These are phyloP conservation scores for Trametes versicolor DNA, from an alignment of 1,284 basidiomycete species.

Conservation along the genomic window DNA sequence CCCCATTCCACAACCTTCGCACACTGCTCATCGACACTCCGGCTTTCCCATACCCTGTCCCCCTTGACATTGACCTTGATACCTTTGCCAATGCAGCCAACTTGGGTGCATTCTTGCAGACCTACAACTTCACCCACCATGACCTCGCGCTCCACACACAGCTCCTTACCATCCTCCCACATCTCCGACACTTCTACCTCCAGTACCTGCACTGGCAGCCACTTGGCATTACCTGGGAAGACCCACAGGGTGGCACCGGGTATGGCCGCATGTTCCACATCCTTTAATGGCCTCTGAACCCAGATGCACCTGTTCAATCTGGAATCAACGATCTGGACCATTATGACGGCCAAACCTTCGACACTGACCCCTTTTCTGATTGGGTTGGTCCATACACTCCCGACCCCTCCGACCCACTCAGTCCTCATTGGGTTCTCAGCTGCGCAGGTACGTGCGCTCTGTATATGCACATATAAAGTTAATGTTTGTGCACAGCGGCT, in stretches of 20 bases:
- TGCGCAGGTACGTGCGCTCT: too few relatives aligned
- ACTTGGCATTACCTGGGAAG: too few relatives aligned
- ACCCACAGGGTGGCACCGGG: too few relatives aligned
- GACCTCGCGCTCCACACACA: background rate
- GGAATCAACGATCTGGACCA: background rate
- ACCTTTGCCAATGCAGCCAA: background rate
- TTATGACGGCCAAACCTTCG: background rate
- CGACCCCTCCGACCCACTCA: background rate
- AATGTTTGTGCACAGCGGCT: too few relatives aligned
- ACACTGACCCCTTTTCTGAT: background rate
- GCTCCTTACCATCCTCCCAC: background rate
- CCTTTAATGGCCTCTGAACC: too few relatives aligned
- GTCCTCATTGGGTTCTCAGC: too few relatives aligned
- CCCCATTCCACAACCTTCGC: background rate
- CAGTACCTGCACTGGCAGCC: conserved; percentile 1
- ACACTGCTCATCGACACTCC: conserved; percentile 6
- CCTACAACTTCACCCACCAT: background rate
- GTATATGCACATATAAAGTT: too few relatives aligned
- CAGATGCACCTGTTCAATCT: too few relatives aligned
- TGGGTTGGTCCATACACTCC: too few relatives aligned
- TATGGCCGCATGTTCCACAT: too few relatives aligned
- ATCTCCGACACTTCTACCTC: conserved; percentile 2
- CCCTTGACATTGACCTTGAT: conserved; percentile 5
- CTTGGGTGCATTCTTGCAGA: background rate
- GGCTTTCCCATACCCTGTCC: conserved; percentile 4